Percentiles rank a stretch among this genome's conserved stretches.
phyloP scores from a whole-genome alignment of 2,329 filamentous ascomycete species.

The Leptographium wingfieldii region DNA sequence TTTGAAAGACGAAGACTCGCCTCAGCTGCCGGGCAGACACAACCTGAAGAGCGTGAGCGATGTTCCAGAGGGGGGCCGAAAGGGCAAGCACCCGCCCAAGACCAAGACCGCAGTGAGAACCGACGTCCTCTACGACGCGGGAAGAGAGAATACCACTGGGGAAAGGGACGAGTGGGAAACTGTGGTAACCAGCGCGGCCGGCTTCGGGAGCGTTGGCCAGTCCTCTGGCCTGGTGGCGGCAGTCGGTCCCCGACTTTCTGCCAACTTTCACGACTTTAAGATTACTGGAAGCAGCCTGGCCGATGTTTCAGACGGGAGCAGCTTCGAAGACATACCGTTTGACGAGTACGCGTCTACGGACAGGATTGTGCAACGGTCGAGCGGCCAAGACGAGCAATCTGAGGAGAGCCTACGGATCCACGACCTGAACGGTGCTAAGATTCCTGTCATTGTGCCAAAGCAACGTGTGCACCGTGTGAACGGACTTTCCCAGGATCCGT shows the following conservation, averaged over 20 bases:
- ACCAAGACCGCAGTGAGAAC: background rate
- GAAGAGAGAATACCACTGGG: slow-evolving; percentile 8
- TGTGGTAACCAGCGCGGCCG: slow-evolving; percentile 20
- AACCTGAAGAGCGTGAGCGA: background rate
- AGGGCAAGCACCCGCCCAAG: background rate
- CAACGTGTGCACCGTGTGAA: slow-evolving; percentile 20
- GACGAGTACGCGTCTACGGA: slow-evolving; percentile 17
- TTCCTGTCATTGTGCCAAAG: slow-evolving; percentile 19
- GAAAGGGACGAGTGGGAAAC: slow-evolving; percentile 28
- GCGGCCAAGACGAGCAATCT: slow-evolving; percentile 2
- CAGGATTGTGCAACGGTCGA: slow-evolving; percentile 16
- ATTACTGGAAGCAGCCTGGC: slow-evolving; percentile 29
- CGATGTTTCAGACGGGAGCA: slow-evolving; percentile 26
- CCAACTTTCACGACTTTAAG: slow-evolving; percentile 7
- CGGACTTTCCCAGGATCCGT: slow-evolving; percentile 16
- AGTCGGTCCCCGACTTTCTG: background rate
- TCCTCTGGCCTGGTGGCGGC: background rate
- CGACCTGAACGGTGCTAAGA: slow-evolving; percentile 12
- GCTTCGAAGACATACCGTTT: slow-evolving; percentile 6
- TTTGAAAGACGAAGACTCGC: slow-evolving; percentile 5
- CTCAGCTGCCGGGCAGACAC: background rate
- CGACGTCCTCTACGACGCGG: background rate
- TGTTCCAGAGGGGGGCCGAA: background rate
- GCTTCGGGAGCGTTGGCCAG: slow-evolving; percentile 14
- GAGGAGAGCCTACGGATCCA: slow-evolving; percentile 10